Evolutionary conservation across 2,329 filamentous ascomycete genomes (phyloP), one percentile per base, ranked within the genome.

Genomic region (Epichloe sylvatica): DNA sequence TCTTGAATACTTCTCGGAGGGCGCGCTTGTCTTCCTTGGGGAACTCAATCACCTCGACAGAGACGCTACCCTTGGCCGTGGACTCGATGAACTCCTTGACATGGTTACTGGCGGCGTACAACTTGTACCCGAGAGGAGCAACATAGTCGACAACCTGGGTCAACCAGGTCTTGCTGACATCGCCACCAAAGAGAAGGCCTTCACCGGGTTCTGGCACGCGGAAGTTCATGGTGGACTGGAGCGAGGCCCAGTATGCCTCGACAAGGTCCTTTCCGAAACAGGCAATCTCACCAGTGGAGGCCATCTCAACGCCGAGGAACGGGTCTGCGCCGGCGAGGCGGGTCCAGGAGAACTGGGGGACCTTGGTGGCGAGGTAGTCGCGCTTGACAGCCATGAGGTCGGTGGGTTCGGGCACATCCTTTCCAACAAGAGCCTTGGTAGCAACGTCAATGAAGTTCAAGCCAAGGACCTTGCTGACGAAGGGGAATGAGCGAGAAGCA

Each of bases 201-300:
- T 96, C 89, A 57, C 92, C 92, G 48, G 89, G 86, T 67, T 94
- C 84, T 41, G 92, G 92, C 62, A 96, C 80, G 59, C 90, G 87
- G 86, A 97, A 97, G 80, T 97, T 98, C 91, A 97, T 98, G 60
- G 87, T 91, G 19, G 88, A 92, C 71, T 98, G 92, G 54, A 95
- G 75, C 17, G 90, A 94, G 25, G 90, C 77, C 92, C 92, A 98
- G 80, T 98, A 98, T 49, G 92, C 92, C 67, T 98, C 92, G 46
- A 97, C 77, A 11, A 98, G 79, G 63, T 96, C 77, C 73, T 92
- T 95, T 55, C 92, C 92, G 70, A 98, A 98, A 74, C 92, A 97
- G 57, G 92, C 92, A 77, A 98, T 95, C 72, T 98, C 92, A 68
- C 92, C 92, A 17, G 92, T 98, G 56, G 83, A 89, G 42, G 88